Evolutionary conservation across 2,329 filamentous ascomycete genomes (phyloP).

Genomic region (Paecilomyces niveus): DNA sequence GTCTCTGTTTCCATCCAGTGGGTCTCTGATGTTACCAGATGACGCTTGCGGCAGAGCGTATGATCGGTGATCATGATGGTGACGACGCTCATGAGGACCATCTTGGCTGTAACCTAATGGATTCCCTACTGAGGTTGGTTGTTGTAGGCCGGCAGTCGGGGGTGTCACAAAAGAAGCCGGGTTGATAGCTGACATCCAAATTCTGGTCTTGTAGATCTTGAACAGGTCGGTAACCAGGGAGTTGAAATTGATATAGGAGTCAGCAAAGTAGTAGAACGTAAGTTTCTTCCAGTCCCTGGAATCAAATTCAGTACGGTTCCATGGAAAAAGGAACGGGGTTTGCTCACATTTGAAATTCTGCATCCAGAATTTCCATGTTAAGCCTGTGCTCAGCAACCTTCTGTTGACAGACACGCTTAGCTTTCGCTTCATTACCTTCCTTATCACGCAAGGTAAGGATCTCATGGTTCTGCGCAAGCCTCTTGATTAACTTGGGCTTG

Average conservation of each 20-base stretch:
- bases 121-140: constrained; percentile 60
- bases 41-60: constrained; percentile 14
- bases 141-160: constrained; percentile 61
- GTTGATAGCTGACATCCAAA: constrained; percentile 99
- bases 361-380: constrained; percentile 98
- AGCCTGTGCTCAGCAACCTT: constrained; percentile 92
- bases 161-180: constrained; percentile 84
- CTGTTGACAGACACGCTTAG: constrained; percentile 91
- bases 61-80: constrained; percentile 28
- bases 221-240: constrained; percentile 93
- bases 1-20: constrained; percentile 22
- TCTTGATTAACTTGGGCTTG: constrained; percentile 94
- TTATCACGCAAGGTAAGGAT: constrained; percentile 85
- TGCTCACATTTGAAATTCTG: constrained; percentile 94
- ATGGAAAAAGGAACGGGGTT: not conserved
- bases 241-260: constrained; percentile 99
- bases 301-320: constrained; percentile 7
- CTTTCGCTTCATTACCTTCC: constrained; percentile 95
- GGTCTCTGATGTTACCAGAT: constrained; percentile 13
- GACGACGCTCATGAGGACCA: constrained; percentile 32
- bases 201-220: constrained; percentile 98
- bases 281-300: constrained; percentile 95
- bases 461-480: constrained; percentile 85
- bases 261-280: constrained; percentile 98
- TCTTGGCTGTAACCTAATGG: constrained; percentile 51